Base-by-base conservation (phyloP, 2,329 filamentous ascomycete species). In the Metarhizium album region DNA sequence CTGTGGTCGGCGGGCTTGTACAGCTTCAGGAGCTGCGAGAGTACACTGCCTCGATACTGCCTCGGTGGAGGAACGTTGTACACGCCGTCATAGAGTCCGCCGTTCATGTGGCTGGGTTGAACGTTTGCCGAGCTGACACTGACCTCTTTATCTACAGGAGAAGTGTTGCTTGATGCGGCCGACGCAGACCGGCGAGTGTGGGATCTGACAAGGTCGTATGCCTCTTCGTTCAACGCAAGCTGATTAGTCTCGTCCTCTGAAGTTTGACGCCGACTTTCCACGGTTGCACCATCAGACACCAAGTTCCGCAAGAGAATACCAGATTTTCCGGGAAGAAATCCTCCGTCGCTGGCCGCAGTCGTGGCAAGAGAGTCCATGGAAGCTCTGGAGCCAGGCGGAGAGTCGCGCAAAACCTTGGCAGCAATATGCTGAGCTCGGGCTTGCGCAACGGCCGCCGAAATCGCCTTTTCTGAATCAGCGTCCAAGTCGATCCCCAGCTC, bases 1-100 rank as follows among this genome's bases (percentile, higher is more conserved):
- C 53, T 51, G 24, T 49, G 54, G 1, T 71, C 67, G 1, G 63
- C 54, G 3, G 67, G 65, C 45, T 72, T 73, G 58, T 75, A 74
- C 11, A 75, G 66, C 59, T 70, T 73, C 42, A 75, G 54, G 1
- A 75, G 67, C 54, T 74, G 70, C 4, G 71, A 70, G 5, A 75
- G 61, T 1, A 74, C 68, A 48, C 71, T 69, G 18, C 71, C 69
- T 2, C 72, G 71, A 46, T 72, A 73, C 24, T 72, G 62, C 33
- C 64, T 54, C 0, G 71, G 71, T 3, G 66, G 59, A 3, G 70
- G 67, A 2, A 74, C 65, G 27, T 65, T 64, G 40, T 72, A 67
- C 4, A 73, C 61, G 11, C 67, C 69, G 48, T 72, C 70, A 42
- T 64, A 70, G 37, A 65, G 63, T 11, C 67, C 69, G 16, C 68